Conservation (phyloP, 345 rosid species). For the Lepidium aucheri region DNA sequence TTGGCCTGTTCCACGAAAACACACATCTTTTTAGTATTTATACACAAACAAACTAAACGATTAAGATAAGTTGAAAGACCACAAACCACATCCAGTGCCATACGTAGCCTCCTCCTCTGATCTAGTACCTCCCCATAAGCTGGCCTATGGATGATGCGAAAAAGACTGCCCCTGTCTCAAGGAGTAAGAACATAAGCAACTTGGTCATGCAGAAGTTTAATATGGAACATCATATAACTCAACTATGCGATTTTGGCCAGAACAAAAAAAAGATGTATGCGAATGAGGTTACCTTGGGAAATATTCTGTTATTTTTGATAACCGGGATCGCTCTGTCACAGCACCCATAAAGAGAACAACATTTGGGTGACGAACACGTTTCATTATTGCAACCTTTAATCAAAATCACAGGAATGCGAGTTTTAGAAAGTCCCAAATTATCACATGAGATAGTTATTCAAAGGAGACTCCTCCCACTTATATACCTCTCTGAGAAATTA, state of each 20-base stretch:
- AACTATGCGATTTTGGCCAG: background rate
- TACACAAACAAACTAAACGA: background rate
- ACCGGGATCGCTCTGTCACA: slow-evolving; percentile 77
- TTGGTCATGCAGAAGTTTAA: background rate
- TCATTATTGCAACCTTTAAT: slow-evolving; percentile 87
- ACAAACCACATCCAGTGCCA: slow-evolving; percentile 94
- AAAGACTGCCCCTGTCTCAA: slow-evolving; percentile 81
- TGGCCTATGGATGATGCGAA: slow-evolving; percentile 82
- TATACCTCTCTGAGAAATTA: slow-evolving; percentile 88
- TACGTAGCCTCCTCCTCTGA: slow-evolving; percentile 77
- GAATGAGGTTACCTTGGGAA: slow-evolving; percentile 57
- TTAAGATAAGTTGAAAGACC: background rate
- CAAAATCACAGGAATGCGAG: background rate
- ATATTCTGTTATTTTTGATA: slow-evolving; percentile 90
- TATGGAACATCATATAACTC: slow-evolving; percentile 1
- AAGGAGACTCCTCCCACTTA: background rate
- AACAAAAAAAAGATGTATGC: background rate
- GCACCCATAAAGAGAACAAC: slow-evolving; percentile 99
- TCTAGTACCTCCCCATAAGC: slow-evolving; percentile 77
- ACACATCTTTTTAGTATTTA: background rate
- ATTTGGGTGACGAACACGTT: slow-evolving; percentile 93
- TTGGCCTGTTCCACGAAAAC: slow-evolving; percentile 63
- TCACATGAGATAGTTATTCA: background rate
- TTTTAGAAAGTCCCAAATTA: background rate
- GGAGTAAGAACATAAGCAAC: slow-evolving; percentile 7